Evolutionary conservation across 75 land plant genomes (phyloP), one percentile per base, ranked within the genome.

Genomic region (Cupressus sempervirens): DNA sequence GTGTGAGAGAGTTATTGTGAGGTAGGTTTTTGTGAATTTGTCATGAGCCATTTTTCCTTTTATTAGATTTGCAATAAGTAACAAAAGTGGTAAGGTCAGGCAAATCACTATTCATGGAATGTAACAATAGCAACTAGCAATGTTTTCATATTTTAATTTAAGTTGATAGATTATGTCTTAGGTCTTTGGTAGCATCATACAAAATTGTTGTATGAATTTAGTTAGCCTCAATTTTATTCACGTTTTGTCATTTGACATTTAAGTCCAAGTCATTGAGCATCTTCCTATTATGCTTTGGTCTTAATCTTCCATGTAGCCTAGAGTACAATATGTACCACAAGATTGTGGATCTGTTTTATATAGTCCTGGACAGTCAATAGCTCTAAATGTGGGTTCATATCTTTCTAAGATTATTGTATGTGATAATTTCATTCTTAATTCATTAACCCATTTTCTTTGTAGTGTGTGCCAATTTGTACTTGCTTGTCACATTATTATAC

Each of bases 1-100:
- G 3, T 58, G 87, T 72, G 84, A 86, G 84, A 92, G 67, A 32
- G 86, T 97, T 58, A 43, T 86, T 34, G 86, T 97, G 85, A 96
- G 94, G 98, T 96, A 52, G 75, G 11, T 62, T 23, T 7, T 62
- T 62, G 67, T 62, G 67, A 23, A 26, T 62, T 62, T 62, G 8
- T 62, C 26, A 62, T 62, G 67, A 23, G 67, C n/a, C 67, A 62
- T 62, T 62, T 62, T 23, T 8, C 67, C 1, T 23, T 23, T 62
- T 62, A 7, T 62, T 62, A 23, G n/a, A 62, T 62, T 62, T 62
- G 67, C 7, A 26, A 26, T 62, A 1, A 62, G 67, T 1, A 62
- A 62, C 26, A 62, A 62, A 62, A 20, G 26, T 0, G 6, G 26
- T 62, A 62, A 26, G 8, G 67, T 26, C 67, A 23, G 67, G 29